These are phyloP conservation scores for Eucalyptus polyanthemos DNA, from an alignment of 345 rosid species.

Conservation along the genomic window DNA sequence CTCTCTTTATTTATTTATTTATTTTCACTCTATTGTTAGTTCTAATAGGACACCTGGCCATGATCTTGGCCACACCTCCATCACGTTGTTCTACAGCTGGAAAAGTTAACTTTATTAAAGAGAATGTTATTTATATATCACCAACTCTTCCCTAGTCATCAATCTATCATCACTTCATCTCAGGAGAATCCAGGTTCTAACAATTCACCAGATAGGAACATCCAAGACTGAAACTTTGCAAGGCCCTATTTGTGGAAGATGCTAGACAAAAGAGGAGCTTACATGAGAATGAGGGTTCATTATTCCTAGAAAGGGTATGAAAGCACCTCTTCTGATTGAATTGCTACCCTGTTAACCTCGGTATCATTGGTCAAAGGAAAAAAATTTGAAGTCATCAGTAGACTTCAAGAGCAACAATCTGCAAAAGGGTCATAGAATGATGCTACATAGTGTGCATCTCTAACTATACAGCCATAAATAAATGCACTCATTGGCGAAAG, in stretches of 20 bases:
- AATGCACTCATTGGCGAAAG: background rate
- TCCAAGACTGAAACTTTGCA: background rate
- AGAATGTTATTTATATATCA: background rate
- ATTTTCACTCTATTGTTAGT: background rate
- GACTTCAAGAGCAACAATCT: background rate
- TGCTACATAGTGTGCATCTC: background rate
- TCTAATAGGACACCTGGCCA: background rate
- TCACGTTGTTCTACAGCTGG: background rate
- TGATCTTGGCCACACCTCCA: background rate
- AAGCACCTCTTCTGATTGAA: background rate
- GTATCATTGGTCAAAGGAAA: background rate
- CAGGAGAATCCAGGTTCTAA: background rate
- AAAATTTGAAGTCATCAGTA: background rate
- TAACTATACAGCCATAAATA: background rate
- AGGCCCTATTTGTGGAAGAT: background rate
- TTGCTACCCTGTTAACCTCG: background rate
- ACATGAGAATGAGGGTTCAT: background rate
- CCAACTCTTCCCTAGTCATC: background rate
- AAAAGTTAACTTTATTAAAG: background rate
- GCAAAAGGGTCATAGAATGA: background rate
- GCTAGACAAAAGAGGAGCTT: background rate
- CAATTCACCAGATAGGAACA: background rate
- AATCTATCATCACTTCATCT: background rate
- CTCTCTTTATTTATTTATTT: too few species aligned
- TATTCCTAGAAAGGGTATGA: background rate